Percentiles rank a stretch among this genome's conserved stretches.
Evolutionary conservation across 257 asterid species (phyloP).

Genomic region (Voacanga thouarsii): DNA sequence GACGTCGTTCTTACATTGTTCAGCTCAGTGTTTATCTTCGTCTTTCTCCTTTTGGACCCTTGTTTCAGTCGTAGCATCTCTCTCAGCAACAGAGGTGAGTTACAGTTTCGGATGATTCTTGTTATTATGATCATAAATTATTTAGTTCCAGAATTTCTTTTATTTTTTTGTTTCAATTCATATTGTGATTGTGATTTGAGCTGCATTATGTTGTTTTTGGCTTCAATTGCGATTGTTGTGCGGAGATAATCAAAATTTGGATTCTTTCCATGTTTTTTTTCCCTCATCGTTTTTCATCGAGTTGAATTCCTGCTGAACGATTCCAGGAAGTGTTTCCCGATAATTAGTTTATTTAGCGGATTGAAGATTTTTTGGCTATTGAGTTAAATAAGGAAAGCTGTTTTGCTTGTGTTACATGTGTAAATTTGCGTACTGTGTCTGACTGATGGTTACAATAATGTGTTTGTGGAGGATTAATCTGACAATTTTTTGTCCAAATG

Average conservation of each 20-base stretch:
- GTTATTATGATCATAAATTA: background rate
- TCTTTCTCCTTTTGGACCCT: slow-evolving; percentile 40
- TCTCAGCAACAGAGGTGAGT: slow-evolving; percentile 28
- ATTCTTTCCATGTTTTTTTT: background rate
- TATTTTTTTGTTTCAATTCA: background rate
- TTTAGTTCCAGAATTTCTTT: background rate
- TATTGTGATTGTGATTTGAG: slow-evolving; percentile 9
- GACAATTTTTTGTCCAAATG: background rate
- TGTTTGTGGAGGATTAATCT: background rate
- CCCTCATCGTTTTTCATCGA: background rate
- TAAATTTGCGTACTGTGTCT: background rate
- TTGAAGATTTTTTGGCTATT: background rate
- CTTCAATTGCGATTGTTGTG: background rate
- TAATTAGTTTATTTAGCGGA: background rate
- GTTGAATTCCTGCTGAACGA: background rate
- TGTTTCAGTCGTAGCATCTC: background rate
- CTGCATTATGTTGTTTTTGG: slow-evolving; percentile 21
- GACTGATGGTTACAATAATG: background rate
- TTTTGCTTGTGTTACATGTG: background rate
- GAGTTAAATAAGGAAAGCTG: background rate
- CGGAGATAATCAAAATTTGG: background rate
- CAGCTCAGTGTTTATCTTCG: slow-evolving; percentile 30
- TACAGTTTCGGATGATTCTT: slow-evolving; percentile 16
- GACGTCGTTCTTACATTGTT: slow-evolving; percentile 35
- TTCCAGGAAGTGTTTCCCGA: background rate